Evolutionary conservation across 106 monocot species (phyloP).

Genomic region (Apostasia shenzhenica): DNA sequence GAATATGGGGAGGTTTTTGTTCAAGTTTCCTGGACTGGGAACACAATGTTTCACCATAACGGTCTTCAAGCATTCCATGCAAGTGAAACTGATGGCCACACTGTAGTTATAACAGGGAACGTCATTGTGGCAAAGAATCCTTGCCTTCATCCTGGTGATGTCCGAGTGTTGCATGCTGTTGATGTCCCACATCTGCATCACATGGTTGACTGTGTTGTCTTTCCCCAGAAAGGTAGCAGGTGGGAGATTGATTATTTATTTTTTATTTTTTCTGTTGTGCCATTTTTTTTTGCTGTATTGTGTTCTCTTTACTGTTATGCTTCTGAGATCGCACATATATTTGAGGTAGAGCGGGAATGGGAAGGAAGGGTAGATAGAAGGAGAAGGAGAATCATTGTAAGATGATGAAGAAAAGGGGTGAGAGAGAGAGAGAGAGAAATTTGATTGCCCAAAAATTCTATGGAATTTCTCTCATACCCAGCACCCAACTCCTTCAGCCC

Average conservation of each 20-base stretch:
- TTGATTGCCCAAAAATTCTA: too few relatives aligned
- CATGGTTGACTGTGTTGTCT: constrained; percentile 90
- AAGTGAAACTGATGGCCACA: constrained; percentile 12
- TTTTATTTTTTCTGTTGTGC: neutral
- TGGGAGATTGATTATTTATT: constrained; percentile 7
- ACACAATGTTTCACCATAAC: constrained; percentile 5
- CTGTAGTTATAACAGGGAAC: constrained; percentile 41
- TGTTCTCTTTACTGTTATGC: neutral
- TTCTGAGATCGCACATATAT: too few relatives aligned
- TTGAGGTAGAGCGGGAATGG: too few relatives aligned
- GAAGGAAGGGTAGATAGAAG: too few relatives aligned
- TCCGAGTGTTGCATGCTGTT: constrained; percentile 57
- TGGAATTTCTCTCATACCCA: too few relatives aligned
- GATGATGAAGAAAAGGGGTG: too few relatives aligned
- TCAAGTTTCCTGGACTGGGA: constrained; percentile 37
- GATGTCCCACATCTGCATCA: constrained; percentile 77
- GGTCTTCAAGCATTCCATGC: constrained; percentile 11
- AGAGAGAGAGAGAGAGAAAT: too few relatives aligned
- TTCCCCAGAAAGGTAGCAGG: constrained; percentile 85
- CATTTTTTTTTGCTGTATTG: neutral
- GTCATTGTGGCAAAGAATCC: constrained; percentile 89
- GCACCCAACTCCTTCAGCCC: too few relatives aligned
- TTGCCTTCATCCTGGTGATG: constrained; percentile 88
- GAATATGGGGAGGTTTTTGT: constrained; percentile 85
- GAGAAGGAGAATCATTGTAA: too few relatives aligned